A percentile compares a stretch with the other conserved stretches of the same genome.
These are phyloP conservation scores for Miamiensis avidus DNA, from an alignment of 169 alveolate species.

Conservation along the genomic window DNA sequence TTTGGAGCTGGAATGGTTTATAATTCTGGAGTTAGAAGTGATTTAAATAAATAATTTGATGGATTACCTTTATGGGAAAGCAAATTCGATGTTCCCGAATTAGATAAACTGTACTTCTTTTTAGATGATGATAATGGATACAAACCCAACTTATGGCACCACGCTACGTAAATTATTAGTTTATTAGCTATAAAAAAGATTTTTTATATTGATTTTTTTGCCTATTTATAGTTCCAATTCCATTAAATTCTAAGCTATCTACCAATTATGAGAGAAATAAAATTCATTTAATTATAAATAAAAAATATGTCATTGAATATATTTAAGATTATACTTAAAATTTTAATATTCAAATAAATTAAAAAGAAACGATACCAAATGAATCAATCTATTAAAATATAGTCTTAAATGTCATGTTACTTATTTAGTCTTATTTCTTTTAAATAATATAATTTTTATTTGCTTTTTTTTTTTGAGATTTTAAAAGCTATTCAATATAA, in stretches of 20 bases:
- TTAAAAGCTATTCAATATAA: too few relatives aligned
- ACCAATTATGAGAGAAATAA: background rate
- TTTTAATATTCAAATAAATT: too few relatives aligned
- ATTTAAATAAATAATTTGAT: constrained; percentile 16
- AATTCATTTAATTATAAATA: too few relatives aligned
- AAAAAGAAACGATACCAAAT: too few relatives aligned
- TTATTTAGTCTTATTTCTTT: too few relatives aligned
- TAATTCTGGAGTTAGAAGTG: background rate
- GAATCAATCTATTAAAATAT: too few relatives aligned
- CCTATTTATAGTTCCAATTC: background rate
- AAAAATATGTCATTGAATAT: too few relatives aligned
- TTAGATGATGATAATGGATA: constrained; percentile 48
- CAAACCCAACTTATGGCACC: constrained; percentile 42
- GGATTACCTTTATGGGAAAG: constrained; percentile 49
- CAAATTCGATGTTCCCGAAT: constrained; percentile 45
- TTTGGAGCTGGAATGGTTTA: background rate
- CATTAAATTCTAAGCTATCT: background rate
- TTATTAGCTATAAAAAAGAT: background rate
- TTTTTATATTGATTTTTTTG: too few relatives aligned
- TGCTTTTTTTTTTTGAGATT: too few relatives aligned
- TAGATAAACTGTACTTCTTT: constrained; percentile 39
- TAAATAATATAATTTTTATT: too few relatives aligned
- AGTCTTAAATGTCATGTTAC: too few relatives aligned
- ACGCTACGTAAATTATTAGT: constrained; percentile 8
- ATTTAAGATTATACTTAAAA: too few relatives aligned